Base-by-base conservation (phyloP, 192 early-diverging fungal genomes). In the Phycomyces blakesleeanus region DNA sequence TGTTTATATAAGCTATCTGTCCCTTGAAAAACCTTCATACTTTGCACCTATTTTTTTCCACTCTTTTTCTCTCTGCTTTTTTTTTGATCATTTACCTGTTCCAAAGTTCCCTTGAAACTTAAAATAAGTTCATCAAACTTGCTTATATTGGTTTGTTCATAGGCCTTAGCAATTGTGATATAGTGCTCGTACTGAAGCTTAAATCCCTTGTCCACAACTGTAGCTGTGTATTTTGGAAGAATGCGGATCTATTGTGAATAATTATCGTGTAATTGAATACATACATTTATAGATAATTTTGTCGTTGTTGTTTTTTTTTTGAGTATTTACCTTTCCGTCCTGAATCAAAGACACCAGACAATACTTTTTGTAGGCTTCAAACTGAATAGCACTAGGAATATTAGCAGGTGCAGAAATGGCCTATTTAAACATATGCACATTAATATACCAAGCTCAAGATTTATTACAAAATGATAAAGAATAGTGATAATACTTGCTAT, bases 301-400 rank as follows among this genome's bases (percentile, higher is more conserved):
- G 1, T 11, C 11, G 37, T 49, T 38, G 26, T 21, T 60, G 21
- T 15, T 7, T 11, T 24, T 40, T 25, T 14, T 16, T 21, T n/a
- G 12, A 49, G 57, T 41, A 27, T 26, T 26, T 56, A 85, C 74
- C 55, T 65, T 70, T 51, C 90, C 90, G 25, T 81, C 37, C 8
- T 76, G 68, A 18, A 91, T 75, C 11, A 93, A 63, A 7, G 82
- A 84, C 22, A 85, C 75, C 21, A 94, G 68, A 2, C 84, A 65
- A 59, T 76, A 89, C 55, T 88, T 89, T 55, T 89, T 87, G 76
- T 85, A 83, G 0, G 87, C 85, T 69, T 93, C 89, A 34, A 93
- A 63, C 69, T 91, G 88, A 59, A 94, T 91, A 18, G 77, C 75
- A 55, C 87, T 90, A 2, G 76, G 78, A 29, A 61, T 63, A 44